phyloP scores from a whole-genome alignment of 176 grass and related monocot species.

The Carex littledalei region DNA sequence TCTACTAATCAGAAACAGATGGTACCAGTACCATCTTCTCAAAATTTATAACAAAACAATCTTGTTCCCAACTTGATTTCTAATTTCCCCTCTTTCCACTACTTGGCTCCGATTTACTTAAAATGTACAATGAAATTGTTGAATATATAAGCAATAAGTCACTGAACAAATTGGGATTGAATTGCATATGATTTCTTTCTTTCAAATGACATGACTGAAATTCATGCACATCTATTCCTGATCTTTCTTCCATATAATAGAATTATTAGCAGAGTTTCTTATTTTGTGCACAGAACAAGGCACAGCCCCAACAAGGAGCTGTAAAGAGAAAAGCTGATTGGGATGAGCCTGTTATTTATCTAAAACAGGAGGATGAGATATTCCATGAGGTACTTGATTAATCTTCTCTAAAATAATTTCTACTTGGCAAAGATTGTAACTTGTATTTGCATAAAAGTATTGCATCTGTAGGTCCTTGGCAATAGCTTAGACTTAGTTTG shows the following conservation, averaged over 20 bases:
- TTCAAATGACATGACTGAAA: neutral
- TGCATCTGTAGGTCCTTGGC: too few species aligned
- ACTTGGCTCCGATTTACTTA: too few species aligned
- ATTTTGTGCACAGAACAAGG: neutral
- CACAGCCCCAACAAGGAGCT: constrained; percentile 32
- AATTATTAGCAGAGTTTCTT: neutral
- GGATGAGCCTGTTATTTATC: constrained; percentile 60
- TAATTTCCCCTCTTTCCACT: too few species aligned
- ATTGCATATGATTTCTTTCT: neutral
- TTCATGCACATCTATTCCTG: neutral
- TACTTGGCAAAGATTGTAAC: neutral
- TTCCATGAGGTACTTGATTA: constrained; percentile 53
- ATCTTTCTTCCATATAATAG: neutral
- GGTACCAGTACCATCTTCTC: too few species aligned
- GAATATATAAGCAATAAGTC: neutral
- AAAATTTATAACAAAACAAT: too few species aligned
- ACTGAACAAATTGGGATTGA: neutral
- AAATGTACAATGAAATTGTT: too few species aligned
- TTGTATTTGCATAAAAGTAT: neutral
- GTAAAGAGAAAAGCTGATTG: constrained; percentile 33
- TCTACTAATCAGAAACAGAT: too few species aligned
- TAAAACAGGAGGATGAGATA: constrained; percentile 82
- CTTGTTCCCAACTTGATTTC: too few species aligned
- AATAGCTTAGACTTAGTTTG: too few species aligned
- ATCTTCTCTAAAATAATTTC: neutral